Evolutionary conservation across 2,329 filamentous ascomycete genomes (phyloP).

Genomic region (Harringtonia aguacate): DNA sequence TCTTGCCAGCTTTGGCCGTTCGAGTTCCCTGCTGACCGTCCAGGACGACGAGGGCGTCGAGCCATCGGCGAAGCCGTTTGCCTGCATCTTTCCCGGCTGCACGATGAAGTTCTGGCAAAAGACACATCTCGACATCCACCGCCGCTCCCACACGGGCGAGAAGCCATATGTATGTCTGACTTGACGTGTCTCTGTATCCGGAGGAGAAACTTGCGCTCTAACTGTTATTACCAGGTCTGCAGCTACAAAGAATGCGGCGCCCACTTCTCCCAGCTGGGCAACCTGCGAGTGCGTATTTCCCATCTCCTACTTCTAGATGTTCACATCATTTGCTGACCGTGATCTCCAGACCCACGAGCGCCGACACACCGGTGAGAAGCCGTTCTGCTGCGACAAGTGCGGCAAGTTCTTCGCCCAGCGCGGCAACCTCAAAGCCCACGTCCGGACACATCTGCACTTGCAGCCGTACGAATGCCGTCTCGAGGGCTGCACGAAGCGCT

Average conservation of each 20-base stretch:
- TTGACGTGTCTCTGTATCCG: neutral
- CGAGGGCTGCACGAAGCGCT: slow-evolving; percentile 76
- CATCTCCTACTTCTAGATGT: neutral
- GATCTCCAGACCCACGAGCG: slow-evolving; percentile 64
- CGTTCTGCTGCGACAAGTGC: slow-evolving; percentile 70
- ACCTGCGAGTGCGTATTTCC: slow-evolving; percentile 59
- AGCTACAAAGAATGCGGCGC: slow-evolving; percentile 46
- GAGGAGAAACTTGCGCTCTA: neutral
- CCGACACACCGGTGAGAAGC: slow-evolving; percentile 78
- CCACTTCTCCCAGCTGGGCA: slow-evolving; percentile 81
- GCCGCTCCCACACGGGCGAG: slow-evolving; percentile 75
- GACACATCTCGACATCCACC: slow-evolving; percentile 87
- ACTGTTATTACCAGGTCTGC: neutral
- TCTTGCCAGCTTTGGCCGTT: too few relatives aligned
- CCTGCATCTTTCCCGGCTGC: slow-evolving; percentile 65
- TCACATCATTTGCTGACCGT: neutral
- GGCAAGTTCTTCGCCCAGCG: slow-evolving; percentile 76
- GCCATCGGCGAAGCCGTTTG: slow-evolving; percentile 14
- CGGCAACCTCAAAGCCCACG: slow-evolving; percentile 76
- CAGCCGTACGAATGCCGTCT: slow-evolving; percentile 76
- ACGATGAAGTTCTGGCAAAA: slow-evolving; percentile 80
- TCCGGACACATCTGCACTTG: slow-evolving; percentile 64
- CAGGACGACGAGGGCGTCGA: slow-evolving; percentile 3
- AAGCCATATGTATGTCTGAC: slow-evolving; percentile 68
- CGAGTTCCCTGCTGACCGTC: too few relatives aligned